Evolutionary conservation across 2,329 filamentous ascomycete species (phyloP), one percentile per base, ranked within the genome.

Genomic region (Fusarium sp.): DNA sequence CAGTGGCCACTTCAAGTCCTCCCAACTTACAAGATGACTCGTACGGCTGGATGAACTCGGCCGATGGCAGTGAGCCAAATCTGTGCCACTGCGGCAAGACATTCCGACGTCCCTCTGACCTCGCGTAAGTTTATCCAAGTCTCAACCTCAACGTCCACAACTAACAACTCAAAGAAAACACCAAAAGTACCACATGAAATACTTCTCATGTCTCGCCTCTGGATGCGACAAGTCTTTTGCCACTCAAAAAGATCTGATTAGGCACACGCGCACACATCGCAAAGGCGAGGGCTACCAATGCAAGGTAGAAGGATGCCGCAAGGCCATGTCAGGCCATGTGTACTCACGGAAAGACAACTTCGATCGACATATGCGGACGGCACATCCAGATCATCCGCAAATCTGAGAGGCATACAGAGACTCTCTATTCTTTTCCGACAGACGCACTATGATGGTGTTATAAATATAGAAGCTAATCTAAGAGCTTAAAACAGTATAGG

Each of bases 321-420:
- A 77, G 60, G 76, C 76, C 16, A 76, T 75, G 37, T 70, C 74
- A 10, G 76, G 76, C 10, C 76, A 77, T 56, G 70, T 78, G 27
- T 77, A 78, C 66, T 78, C 74, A 38, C 64, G 76, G 23, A 77
- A 77, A 63, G 76, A 77, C 72, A 77, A 77, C 51, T 77, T 77
- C 55, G 76, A 77, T 48, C 71, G 76, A 23, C 76, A 77, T 62
- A 77, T 77, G 76, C 56, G 76, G 27, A 77, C 76, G 23, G 76
- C 76, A n/a, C 76, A 77, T 41, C 72, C 75, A 33, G 67, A 76
- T 4, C 76, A 77, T 9, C 67, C 73, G n/a, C 65, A 69, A 44
- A 66, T 76, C 38, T 77, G 72, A 77, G 69, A 65, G 64, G 51
- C 55, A 69, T 66, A 67, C 66, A 69, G 66, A 45, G 69, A 70